Evolutionary conservation across 768 basidiomycete genomes (phyloP).

Genomic region (Tricholoma terreum): DNA sequence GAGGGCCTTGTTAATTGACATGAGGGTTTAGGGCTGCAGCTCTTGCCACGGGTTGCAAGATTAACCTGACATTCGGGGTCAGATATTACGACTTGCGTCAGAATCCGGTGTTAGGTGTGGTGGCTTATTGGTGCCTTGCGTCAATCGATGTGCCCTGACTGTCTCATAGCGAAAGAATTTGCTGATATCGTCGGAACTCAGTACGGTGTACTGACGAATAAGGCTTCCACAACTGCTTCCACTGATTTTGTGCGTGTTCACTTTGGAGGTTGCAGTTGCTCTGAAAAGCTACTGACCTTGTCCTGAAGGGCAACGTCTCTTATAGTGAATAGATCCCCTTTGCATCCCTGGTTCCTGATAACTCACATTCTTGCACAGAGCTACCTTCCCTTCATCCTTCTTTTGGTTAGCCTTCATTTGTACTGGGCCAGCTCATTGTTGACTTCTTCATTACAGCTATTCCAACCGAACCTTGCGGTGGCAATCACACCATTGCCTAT

Average conservation of each 20-base stretch:
- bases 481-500: conserved; percentile 76
- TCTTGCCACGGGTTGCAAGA: conserved; percentile 56
- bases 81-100: conserved; percentile 59
- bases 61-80: conserved; percentile 38
- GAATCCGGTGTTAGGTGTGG: conserved; percentile 52
- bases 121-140: not conserved
- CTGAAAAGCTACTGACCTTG: conserved; percentile 4
- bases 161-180: conserved; percentile 48
- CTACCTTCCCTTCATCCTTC: conserved; percentile 62
- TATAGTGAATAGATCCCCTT: conserved; percentile 43
- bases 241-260: conserved; percentile 69
- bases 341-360: not conserved
- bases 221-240: conserved; percentile 48
- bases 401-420: conserved; percentile 43
- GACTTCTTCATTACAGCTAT: conserved; percentile 47
- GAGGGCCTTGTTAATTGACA: conserved; percentile 5
- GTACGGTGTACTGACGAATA: conserved; percentile 40
- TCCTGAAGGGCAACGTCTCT: conserved; percentile 65
- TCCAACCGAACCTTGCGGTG: conserved; percentile 65
- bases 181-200: conserved; percentile 40
- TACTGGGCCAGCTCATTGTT: conserved; percentile 21
- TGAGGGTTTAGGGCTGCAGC: conserved; percentile 54
- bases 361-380: conserved; percentile 33
- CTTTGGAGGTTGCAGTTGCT: conserved; percentile 4
- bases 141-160: not conserved